phyloP scores from a whole-genome alignment of 805 yeast species.

The Lipomyces japonicus region DNA sequence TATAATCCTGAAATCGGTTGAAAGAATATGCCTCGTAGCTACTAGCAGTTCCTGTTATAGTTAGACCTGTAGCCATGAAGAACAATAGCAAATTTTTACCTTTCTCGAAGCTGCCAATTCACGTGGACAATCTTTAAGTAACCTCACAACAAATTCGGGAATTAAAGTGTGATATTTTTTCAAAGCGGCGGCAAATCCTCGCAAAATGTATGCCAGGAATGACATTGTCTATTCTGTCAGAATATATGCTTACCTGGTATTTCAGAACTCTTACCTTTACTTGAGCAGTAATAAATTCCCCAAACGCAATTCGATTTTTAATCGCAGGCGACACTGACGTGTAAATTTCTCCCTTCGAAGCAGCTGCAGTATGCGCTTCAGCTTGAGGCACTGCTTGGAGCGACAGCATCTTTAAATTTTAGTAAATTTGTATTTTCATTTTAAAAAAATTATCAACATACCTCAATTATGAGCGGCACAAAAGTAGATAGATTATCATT shows the following conservation, averaged over 20 bases:
- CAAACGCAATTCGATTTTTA: constrained; percentile 70
- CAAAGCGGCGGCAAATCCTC: constrained; percentile 72
- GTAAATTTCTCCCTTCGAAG: constrained; percentile 53
- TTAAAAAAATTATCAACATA: background rate
- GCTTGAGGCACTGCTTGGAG: constrained; percentile 81
- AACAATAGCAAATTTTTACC: constrained; percentile 7
- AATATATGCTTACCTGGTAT: background rate
- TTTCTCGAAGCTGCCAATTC: constrained; percentile 88
- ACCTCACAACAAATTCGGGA: constrained; percentile 80
- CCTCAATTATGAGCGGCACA: constrained; percentile 72
- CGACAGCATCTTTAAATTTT: constrained; percentile 45
- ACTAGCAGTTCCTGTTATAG: constrained; percentile 65
- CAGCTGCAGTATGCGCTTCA: constrained; percentile 57
- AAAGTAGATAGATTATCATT: constrained; percentile 67
- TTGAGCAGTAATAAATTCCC: constrained; percentile 87
- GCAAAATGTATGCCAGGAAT: constrained; percentile 84
- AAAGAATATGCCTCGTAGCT: constrained; percentile 90
- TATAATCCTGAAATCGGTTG: constrained; percentile 77
- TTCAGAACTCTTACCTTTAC: constrained; percentile 49
- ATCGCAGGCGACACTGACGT: constrained; percentile 74
- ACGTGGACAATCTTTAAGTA: constrained; percentile 92
- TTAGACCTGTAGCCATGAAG: background rate
- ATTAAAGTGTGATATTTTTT: constrained; percentile 57
- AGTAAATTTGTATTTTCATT: background rate
- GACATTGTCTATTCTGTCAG: constrained; percentile 60